A percentile compares a stretch with the other conserved stretches of the same genome.
phyloP scores from a whole-genome alignment of 208 protist genomes.

The Crithidia sp. region DNA sequence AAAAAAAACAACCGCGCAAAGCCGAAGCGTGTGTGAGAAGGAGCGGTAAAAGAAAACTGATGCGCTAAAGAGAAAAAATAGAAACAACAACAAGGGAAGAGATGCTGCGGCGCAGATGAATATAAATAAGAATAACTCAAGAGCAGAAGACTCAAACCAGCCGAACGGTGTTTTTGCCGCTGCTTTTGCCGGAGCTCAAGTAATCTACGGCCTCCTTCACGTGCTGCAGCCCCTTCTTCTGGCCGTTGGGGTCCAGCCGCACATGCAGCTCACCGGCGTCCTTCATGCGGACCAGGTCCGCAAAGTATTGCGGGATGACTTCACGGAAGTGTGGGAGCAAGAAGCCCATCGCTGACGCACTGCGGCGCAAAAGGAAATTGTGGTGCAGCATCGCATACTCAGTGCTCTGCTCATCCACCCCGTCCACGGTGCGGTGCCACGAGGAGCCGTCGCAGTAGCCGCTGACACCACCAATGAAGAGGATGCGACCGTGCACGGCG shows the following conservation, averaged over 20 bases:
- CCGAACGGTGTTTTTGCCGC: constrained; percentile 32
- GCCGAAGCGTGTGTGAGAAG: no score
- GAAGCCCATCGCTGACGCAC: constrained; percentile 40
- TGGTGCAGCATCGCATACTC: constrained; percentile 15
- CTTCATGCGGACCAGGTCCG: constrained; percentile 26
- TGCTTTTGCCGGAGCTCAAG: constrained; percentile 41
- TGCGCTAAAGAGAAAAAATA: background rate
- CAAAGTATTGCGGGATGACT: constrained; percentile 32
- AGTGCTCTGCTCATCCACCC: constrained; percentile 11
- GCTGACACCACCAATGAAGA: constrained; percentile 55
- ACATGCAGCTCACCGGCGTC: constrained; percentile 23
- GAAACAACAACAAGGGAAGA: no score
- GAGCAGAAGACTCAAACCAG: background rate
- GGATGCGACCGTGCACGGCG: constrained; percentile 33
- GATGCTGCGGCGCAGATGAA: background rate
- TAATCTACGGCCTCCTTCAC: constrained; percentile 40
- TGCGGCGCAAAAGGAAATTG: constrained; percentile 19
- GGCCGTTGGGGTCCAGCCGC: constrained; percentile 19
- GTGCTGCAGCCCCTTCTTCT: constrained; percentile 29
- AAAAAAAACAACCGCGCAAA: background rate
- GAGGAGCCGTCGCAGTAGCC: constrained; percentile 39
- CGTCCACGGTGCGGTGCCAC: constrained; percentile 15
- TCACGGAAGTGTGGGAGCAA: constrained; percentile 35
- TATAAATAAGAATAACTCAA: background rate
- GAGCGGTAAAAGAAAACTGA: background rate